A percentile compares a stretch with the other conserved stretches of the same genome.
These are phyloP conservation scores for Rhizophagus clarus DNA, from an alignment of 192 early-diverging fungal genomes.

Conservation along the genomic window DNA sequence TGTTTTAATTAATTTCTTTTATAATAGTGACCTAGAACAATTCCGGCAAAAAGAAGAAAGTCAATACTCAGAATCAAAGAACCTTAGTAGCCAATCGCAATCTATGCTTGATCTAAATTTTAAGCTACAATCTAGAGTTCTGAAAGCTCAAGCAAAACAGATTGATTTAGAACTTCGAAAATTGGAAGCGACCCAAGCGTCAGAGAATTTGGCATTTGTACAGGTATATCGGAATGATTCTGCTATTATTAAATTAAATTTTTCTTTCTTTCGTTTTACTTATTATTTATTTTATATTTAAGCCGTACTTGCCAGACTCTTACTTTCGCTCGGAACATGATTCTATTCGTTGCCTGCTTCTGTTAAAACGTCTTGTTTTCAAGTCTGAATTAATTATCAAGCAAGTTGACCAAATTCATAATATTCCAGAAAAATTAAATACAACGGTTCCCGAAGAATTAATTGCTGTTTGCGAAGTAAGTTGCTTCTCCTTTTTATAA, in stretches of 20 bases:
- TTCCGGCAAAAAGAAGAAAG: slow-evolving; percentile 67
- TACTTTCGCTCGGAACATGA: slow-evolving; percentile 83
- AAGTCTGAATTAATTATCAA: slow-evolving; percentile 77
- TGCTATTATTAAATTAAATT: too few species aligned
- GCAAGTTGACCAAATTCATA: slow-evolving; percentile 67
- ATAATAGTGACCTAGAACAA: slow-evolving; percentile 65
- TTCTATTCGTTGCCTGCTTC: slow-evolving; percentile 69
- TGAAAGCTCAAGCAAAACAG: slow-evolving; percentile 85
- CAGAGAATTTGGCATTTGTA: slow-evolving; percentile 65
- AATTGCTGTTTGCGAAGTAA: slow-evolving; percentile 55
- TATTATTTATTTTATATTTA: slow-evolving; percentile 34
- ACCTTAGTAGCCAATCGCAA: slow-evolving; percentile 70
- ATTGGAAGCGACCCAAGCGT: slow-evolving; percentile 83
- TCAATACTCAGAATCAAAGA: slow-evolving; percentile 58
- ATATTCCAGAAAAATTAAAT: slow-evolving; percentile 61
- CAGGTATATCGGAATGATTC: slow-evolving; percentile 25
- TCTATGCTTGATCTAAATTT: slow-evolving; percentile 80
- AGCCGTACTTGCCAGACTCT: slow-evolving; percentile 84
- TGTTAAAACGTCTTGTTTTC: slow-evolving; percentile 81
- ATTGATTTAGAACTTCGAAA: slow-evolving; percentile 90
- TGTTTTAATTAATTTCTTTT: slow-evolving; percentile 12
- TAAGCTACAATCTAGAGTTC: slow-evolving; percentile 76
- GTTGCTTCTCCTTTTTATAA: not conserved
- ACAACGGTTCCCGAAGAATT: slow-evolving; percentile 55
- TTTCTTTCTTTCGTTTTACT: not conserved